A percentile compares a stretch with the other conserved stretches of the same genome.
phyloP scores from a whole-genome alignment of 2,329 filamentous ascomycete species.

The Microascus cirrosus region DNA sequence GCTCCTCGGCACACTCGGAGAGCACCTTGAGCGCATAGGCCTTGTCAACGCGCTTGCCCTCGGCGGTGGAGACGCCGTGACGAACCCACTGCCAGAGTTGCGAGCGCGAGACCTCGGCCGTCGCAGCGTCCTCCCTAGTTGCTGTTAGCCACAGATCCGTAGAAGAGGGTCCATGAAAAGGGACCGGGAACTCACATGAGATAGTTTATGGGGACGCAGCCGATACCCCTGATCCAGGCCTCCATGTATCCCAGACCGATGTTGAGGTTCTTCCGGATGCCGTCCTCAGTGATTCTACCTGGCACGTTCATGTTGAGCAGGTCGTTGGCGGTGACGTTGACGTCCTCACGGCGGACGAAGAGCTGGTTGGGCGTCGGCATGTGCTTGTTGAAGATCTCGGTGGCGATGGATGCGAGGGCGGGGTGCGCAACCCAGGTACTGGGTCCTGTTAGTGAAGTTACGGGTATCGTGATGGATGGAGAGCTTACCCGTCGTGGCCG shows the following conservation, averaged over 20 bases:
- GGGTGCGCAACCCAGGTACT: conserved; percentile 94
- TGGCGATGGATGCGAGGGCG: conserved; percentile 76
- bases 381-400: conserved; percentile 91
- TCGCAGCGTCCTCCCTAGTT: conserved; percentile 78
- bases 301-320: conserved; percentile 97
- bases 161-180: neutral
- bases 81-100: conserved; percentile 96
- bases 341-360: conserved; percentile 81
- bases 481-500: conserved; percentile 65
- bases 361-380: conserved; percentile 99
- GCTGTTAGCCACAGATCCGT: neutral
- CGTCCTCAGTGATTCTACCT: conserved; percentile 81
- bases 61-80: conserved; percentile 61
- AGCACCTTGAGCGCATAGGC: conserved; percentile 77
- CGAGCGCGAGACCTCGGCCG: conserved; percentile 85
- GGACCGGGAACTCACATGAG: conserved; percentile 50
- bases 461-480: neutral
- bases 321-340: conserved; percentile 75
- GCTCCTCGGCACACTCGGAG: conserved; percentile 69
- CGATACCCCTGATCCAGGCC: conserved; percentile 88
- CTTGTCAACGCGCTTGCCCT: conserved; percentile 91
- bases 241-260: conserved; percentile 98
- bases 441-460: neutral
- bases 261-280: conserved; percentile 94
- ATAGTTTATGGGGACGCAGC: conserved; percentile 95